Evolutionary conservation across 2,329 filamentous ascomycete species (phyloP).

Genomic region (Rasamsonia emersonii): DNA sequence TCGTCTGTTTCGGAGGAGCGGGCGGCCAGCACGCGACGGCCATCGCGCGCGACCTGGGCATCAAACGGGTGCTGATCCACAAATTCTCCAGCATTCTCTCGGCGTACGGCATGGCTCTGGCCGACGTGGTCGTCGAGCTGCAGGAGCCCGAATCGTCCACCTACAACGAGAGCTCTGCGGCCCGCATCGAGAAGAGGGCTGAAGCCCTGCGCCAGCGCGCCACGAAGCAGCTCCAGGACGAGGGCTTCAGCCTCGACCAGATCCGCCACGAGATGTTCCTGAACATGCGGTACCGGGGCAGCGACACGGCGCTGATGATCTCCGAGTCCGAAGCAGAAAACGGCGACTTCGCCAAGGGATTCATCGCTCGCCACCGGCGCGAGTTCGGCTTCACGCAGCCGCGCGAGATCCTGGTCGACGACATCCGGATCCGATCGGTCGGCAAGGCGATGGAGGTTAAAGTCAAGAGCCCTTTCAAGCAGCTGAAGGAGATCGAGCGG

Average conservation of each 20-base stretch:
- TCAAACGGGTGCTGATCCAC: slow-evolving; percentile 36
- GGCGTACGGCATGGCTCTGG: slow-evolving; percentile 38
- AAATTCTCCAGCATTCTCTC: slow-evolving; percentile 35
- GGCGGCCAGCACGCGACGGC: slow-evolving; percentile 34
- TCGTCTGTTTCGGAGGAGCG: slow-evolving; percentile 24
- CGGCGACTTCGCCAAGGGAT: slow-evolving; percentile 29
- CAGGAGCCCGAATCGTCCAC: slow-evolving; percentile 24
- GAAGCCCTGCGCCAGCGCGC: slow-evolving; percentile 21
- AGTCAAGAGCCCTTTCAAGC: slow-evolving; percentile 10
- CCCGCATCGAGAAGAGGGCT: slow-evolving; percentile 19
- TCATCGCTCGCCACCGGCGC: slow-evolving; percentile 29
- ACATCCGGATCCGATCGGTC: slow-evolving; percentile 26
- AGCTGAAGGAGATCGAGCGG: slow-evolving; percentile 13
- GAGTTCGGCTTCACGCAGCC: slow-evolving; percentile 36
- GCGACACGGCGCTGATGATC: slow-evolving; percentile 37
- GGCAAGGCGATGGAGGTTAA: slow-evolving; percentile 10
- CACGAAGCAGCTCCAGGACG: slow-evolving; percentile 19
- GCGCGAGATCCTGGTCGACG: slow-evolving; percentile 33
- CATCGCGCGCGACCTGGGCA: slow-evolving; percentile 35
- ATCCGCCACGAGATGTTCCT: slow-evolving; percentile 31
- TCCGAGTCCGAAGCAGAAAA: slow-evolving; percentile 23
- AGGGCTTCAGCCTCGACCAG: slow-evolving; percentile 29
- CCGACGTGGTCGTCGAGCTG: slow-evolving; percentile 31
- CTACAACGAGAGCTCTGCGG: slow-evolving; percentile 11
- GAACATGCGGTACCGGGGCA: slow-evolving; percentile 38